Evolutionary conservation across 2,329 filamentous ascomycete genomes (phyloP), one percentile per base, ranked within the genome.

Genomic region (Pseudogymnoascus sp.): DNA sequence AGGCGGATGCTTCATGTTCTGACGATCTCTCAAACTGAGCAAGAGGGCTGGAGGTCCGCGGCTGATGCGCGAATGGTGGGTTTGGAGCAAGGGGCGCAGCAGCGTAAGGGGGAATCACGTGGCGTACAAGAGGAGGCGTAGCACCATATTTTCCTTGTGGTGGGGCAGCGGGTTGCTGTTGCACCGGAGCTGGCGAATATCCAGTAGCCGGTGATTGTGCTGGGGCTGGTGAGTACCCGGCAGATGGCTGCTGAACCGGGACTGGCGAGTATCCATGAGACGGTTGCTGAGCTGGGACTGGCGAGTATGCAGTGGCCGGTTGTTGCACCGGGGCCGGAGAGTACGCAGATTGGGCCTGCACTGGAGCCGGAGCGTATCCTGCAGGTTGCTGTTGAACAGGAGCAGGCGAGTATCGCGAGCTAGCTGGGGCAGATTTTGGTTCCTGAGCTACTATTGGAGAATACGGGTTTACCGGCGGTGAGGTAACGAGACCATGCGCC

Each of bases 31-130:
- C 85, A 63, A 85, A 87, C 67, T 88, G 83, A 5, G 85, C 85
- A 63, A 88, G 72, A 0, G 85, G 85, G 66, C 85, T 88, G 1
- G 85, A 88, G 1, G 85, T 88, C 65, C 85, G 78, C 7, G 85
- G 85, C 65, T 84, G 80, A 68, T 87, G 83, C 55, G 83, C 76
- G 41, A 86, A 74, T 38, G 78, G 72, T 12, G 81, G 75, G 26
- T 80, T 49, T 31, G 65, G 45, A 35, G 59, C 61, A 45, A 62
- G 70, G 2, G 81, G 81, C 10, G 82, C 82, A 4, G 84, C 70
- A 33, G 71, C 71, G 58, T 72, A 72, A 60, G 69, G 78, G 49
- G 66, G 62, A 19, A 55, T 55, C n/a, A 55, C 49, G 63, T 71
- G 68, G 35, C 72, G 61, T 38, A 73, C 68, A 23, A 68, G 71